Evolutionary conservation across 2,329 filamentous ascomycete species (phyloP).

Genomic region (Clathrospora elynae): DNA sequence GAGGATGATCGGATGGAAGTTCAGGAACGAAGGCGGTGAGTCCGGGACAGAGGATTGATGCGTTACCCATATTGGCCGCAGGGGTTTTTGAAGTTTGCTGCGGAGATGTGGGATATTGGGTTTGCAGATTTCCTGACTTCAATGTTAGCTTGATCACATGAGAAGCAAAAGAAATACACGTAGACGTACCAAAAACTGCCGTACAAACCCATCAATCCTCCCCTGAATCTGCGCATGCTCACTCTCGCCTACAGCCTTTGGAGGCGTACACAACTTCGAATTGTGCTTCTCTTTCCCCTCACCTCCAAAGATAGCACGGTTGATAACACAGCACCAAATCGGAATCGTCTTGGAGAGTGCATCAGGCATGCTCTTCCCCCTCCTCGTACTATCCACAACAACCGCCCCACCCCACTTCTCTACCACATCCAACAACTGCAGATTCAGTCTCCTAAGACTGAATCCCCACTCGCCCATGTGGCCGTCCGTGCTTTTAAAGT

Average conservation of each 20-base stretch:
- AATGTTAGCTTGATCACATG: slow-evolving; percentile 3
- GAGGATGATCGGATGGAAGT: slow-evolving; percentile 76
- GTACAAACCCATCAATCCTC: slow-evolving; percentile 62
- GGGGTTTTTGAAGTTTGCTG: slow-evolving; percentile 67
- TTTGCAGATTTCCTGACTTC: slow-evolving; percentile 58
- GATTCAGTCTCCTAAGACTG: slow-evolving; percentile 80
- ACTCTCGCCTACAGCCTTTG: slow-evolving; percentile 71
- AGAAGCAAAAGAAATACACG: slow-evolving; percentile 3
- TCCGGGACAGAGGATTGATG: slow-evolving; percentile 63
- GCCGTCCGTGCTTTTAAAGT: slow-evolving; percentile 98
- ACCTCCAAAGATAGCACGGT: slow-evolving; percentile 74
- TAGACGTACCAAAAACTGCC: slow-evolving; percentile 52
- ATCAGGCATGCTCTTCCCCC: slow-evolving; percentile 95
- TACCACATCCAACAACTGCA: slow-evolving; percentile 76
- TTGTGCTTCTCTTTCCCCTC: slow-evolving; percentile 57
- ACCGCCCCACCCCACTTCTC: slow-evolving; percentile 74
- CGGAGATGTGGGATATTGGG: slow-evolving; percentile 63
- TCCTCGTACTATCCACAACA: slow-evolving; percentile 88
- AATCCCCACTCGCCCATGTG: slow-evolving; percentile 92
- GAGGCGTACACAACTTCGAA: slow-evolving; percentile 67
- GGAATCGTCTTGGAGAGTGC: slow-evolving; percentile 92
- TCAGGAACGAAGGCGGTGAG: slow-evolving; percentile 55
- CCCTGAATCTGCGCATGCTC: slow-evolving; percentile 79
- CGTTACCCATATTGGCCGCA: slow-evolving; percentile 80
- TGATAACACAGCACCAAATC: slow-evolving; percentile 90